Evolutionary conservation across 192 early-diverging fungal genomes (phyloP).

Genomic region (Coemansia sp.): DNA sequence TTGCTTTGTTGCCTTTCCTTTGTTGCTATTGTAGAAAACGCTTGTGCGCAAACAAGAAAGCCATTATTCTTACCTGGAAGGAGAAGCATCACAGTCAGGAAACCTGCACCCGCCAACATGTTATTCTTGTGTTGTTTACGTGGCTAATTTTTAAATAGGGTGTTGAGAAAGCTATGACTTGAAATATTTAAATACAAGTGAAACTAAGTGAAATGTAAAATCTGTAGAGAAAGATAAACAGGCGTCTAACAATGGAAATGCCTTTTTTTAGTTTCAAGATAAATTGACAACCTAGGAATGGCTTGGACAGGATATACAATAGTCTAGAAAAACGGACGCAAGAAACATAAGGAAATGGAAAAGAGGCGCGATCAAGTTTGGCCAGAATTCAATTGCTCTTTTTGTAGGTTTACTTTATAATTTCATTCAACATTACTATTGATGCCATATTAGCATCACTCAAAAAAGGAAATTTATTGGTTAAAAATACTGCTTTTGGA

Average conservation of each 20-base stretch:
- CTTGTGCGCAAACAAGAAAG: background rate
- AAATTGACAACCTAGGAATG: background rate
- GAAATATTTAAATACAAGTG: background rate
- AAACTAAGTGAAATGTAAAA: background rate
- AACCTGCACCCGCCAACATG: constrained; percentile 52
- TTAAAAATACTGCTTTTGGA: constrained; percentile 1
- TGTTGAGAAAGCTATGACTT: background rate
- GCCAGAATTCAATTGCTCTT: background rate
- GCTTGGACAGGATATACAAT: background rate
- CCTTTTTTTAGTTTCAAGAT: background rate
- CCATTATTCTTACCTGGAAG: constrained; percentile 34
- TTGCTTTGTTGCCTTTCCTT: background rate
- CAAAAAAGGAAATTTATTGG: background rate
- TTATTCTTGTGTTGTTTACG: constrained; percentile 8
- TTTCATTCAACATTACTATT: constrained; percentile 1
- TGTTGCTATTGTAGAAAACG: constrained; percentile 3
- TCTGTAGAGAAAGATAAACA: background rate
- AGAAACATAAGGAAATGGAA: background rate
- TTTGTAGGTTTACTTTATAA: background rate
- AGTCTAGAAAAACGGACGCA: background rate
- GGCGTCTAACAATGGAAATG: background rate
- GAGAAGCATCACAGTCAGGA: constrained; percentile 47
- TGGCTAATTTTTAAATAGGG: background rate
- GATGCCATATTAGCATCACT: constrained; percentile 4
- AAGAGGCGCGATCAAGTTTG: background rate